Evolutionary conservation across 108 stramenopile species (phyloP).

Genomic region (Cyclotella baltica): DNA sequence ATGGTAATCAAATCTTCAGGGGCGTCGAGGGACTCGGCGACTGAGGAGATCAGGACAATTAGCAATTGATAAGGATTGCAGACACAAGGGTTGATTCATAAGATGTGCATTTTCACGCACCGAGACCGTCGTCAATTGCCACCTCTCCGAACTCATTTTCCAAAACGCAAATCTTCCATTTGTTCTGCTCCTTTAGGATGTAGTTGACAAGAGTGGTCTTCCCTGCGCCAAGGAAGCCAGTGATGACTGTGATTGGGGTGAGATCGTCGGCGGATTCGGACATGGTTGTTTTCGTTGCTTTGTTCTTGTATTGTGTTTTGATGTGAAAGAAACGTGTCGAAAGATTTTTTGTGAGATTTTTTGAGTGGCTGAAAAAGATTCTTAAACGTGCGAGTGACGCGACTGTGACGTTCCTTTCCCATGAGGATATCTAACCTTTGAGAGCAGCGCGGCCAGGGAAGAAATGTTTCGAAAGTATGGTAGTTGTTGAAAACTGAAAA

Average conservation of each 20-base stretch:
- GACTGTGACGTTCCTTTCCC: no score
- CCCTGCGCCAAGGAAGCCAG: conserved; percentile 94
- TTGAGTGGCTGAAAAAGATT: no score
- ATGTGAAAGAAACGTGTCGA: no score
- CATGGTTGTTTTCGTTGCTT: conserved; percentile 28
- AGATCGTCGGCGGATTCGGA: conserved; percentile 57
- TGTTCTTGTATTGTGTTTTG: no score
- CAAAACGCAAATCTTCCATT: conserved; percentile 97
- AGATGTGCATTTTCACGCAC: conserved; percentile 56
- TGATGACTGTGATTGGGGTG: conserved; percentile 93
- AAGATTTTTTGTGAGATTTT: no score
- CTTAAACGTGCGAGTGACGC: no score
- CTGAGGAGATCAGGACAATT: conserved; percentile 34
- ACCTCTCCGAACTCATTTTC: conserved; percentile 99
- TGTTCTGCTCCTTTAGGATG: conserved; percentile 96
- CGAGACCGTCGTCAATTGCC: conserved; percentile 93
- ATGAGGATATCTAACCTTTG: no score
- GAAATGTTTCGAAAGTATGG: no score
- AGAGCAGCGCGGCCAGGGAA: no score
- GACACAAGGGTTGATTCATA: conserved; percentile 4
- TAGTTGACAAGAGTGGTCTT: conserved; percentile 99
- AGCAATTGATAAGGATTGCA: background rate
- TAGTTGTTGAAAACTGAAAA: no score
- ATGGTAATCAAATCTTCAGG: conserved; percentile 98
- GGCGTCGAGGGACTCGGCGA: conserved; percentile 89